Evolutionary conservation across 257 asterid species (phyloP).

Genomic region (Anisodus acutangulus): DNA sequence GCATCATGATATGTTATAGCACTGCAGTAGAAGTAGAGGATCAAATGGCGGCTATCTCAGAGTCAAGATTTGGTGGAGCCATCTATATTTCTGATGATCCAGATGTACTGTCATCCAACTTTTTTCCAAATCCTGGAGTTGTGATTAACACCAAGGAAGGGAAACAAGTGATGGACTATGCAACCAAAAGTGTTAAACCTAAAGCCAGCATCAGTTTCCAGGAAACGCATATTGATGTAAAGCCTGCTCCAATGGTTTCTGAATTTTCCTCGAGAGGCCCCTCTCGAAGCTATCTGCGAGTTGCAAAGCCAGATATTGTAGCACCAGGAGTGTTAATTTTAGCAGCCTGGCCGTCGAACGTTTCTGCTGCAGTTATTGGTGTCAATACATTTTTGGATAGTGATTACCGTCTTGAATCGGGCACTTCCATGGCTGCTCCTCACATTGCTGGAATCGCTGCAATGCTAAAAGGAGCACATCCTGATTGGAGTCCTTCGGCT

Average conservation of each 20-base stretch:
- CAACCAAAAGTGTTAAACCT: not conserved
- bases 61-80: constrained; percentile 20
- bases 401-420: constrained; percentile 20
- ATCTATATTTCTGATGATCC: constrained; percentile 18
- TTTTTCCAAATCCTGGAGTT: constrained; percentile 18
- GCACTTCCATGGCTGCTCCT: constrained; percentile 26
- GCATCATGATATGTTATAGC: constrained; percentile 25
- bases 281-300: not conserved
- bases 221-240: constrained; percentile 1
- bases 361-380: constrained; percentile 7
- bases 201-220: constrained; percentile 25
- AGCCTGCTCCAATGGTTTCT: constrained; percentile 26
- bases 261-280: constrained; percentile 20
- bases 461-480: constrained; percentile 27
- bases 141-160: not conserved
- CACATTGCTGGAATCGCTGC: constrained; percentile 26
- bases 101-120: not conserved
- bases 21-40: not conserved
- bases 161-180: constrained; percentile 15
- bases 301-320: constrained; percentile 9
- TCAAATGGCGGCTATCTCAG: constrained; percentile 23
- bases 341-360: constrained; percentile 23
- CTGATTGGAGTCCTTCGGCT: constrained; percentile 26
- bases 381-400: constrained; percentile 25
- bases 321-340: constrained; percentile 28